Percentiles rank a stretch among this genome's conserved stretches.
These are phyloP conservation scores for Colletotrichum siamense DNA, from an alignment of 2,329 filamentous ascomycete species.

Conservation along the genomic window DNA sequence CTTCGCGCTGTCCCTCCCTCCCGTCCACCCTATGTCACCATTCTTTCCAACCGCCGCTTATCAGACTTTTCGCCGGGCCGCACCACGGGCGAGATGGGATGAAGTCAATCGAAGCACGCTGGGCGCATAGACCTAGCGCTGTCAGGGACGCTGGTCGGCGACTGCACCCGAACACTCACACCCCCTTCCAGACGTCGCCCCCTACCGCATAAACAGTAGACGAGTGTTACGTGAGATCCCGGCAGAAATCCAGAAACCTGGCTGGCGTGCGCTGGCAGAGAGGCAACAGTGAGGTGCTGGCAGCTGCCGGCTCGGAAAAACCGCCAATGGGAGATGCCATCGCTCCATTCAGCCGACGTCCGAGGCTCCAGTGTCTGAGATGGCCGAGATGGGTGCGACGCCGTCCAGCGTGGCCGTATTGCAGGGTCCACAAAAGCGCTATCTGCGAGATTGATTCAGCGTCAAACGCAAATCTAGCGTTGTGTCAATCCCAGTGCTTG, in stretches of 20 bases:
- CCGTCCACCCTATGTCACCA: background rate
- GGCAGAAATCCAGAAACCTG: slow-evolving; percentile 15
- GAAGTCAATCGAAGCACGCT: slow-evolving; percentile 21
- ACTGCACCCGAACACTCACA: background rate
- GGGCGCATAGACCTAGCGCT: background rate
- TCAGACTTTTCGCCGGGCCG: background rate
- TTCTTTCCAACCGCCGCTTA: background rate
- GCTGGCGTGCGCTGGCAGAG: slow-evolving; percentile 4
- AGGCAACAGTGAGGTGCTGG: background rate
- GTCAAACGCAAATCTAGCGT: slow-evolving; percentile 17
- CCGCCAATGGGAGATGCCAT: background rate
- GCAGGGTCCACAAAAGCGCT: slow-evolving; percentile 9
- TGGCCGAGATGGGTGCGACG: slow-evolving; percentile 6
- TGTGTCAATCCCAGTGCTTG: slow-evolving; percentile 7
- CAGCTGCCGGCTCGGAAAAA: background rate
- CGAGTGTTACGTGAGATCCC: slow-evolving; percentile 20
- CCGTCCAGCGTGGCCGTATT: background rate
- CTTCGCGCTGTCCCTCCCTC: background rate
- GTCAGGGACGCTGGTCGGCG: slow-evolving; percentile 10
- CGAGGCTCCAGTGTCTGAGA: slow-evolving; percentile 13
- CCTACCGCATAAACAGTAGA: slow-evolving; percentile 13
- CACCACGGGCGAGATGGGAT: slow-evolving; percentile 9
- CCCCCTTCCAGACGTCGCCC: background rate
- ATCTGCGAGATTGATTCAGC: slow-evolving; percentile 20
- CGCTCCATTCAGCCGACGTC: slow-evolving; percentile 16